These are phyloP conservation scores for Talaromyces ruber DNA, from an alignment of 495 filamentous ascomycete species.

Conservation along the genomic window DNA sequence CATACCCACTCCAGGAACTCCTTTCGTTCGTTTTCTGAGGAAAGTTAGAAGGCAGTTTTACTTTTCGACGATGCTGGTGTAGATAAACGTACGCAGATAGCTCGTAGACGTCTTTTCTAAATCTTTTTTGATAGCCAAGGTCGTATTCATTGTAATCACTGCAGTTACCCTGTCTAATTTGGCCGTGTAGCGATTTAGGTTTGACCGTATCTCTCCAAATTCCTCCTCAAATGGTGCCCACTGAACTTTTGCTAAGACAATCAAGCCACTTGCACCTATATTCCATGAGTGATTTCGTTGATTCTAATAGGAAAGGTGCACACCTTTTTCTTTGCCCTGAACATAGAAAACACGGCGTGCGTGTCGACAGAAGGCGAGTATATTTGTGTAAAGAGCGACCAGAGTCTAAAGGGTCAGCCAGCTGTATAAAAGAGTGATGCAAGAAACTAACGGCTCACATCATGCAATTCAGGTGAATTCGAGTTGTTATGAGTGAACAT, in stretches of 20 bases:
- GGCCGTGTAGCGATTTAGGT: neutral
- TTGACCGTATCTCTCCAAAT: constrained; percentile 5
- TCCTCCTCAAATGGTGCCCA: constrained; percentile 7
- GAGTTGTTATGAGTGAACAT: neutral
- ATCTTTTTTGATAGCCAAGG: neutral
- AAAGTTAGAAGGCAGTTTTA: neutral
- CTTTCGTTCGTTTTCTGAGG: neutral
- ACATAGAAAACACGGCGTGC: neutral
- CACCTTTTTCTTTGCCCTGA: neutral
- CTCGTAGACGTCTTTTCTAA: neutral
- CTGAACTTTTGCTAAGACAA: constrained; percentile 2
- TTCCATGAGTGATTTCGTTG: neutral
- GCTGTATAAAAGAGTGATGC: neutral
- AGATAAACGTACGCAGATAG: neutral
- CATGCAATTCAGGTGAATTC: neutral
- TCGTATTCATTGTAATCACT: constrained; percentile 5
- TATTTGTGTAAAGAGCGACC: constrained; percentile 4
- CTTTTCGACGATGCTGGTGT: neutral
- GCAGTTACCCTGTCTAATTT: neutral
- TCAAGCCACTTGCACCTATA: neutral
- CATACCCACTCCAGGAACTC: constrained; percentile 6
- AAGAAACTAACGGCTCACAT: neutral
- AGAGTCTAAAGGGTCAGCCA: constrained; percentile 1
- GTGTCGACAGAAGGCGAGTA: constrained; percentile 6
- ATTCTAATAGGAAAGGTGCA: neutral